These are phyloP conservation scores for Fusarium verrucosum DNA, from an alignment of 2,329 filamentous ascomycete species.

Conservation along the genomic window DNA sequence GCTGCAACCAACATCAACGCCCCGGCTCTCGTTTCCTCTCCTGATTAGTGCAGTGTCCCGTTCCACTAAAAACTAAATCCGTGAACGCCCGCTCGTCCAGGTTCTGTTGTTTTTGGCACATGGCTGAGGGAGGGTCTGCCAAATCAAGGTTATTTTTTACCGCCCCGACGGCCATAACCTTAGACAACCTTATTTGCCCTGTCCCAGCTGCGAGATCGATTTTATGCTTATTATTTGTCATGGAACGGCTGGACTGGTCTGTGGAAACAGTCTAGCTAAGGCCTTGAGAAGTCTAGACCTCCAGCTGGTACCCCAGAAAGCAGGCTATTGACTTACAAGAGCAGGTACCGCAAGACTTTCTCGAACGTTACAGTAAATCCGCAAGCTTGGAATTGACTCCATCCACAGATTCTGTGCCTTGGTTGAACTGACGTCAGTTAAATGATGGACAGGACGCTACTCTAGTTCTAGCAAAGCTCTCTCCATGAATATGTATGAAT, in stretches of 20 bases:
- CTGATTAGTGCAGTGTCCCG: slow-evolving; percentile 10
- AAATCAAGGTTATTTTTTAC: slow-evolving; percentile 32
- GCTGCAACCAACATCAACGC: neutral
- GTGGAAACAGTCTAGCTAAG: neutral
- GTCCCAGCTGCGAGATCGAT: slow-evolving; percentile 18
- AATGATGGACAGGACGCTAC: neutral
- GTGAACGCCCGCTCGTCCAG: neutral
- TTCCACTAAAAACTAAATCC: slow-evolving; percentile 6
- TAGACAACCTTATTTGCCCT: slow-evolving; percentile 24
- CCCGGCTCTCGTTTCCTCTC: slow-evolving; percentile 1
- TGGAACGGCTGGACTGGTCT: slow-evolving; percentile 3
- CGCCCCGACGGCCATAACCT: slow-evolving; percentile 21
- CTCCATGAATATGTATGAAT: neutral
- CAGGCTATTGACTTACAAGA: neutral
- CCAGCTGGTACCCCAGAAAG: neutral
- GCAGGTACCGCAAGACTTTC: neutral
- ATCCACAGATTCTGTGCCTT: neutral
- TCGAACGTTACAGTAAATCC: neutral
- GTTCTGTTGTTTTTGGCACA: slow-evolving; percentile 19
- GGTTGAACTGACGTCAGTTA: slow-evolving; percentile 13
- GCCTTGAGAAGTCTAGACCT: neutral
- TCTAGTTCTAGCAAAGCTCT: slow-evolving; percentile 7
- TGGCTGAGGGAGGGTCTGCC: slow-evolving; percentile 14
- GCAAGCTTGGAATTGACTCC: neutral
- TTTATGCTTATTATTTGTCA: slow-evolving; percentile 28